Evolutionary conservation across 2,329 filamentous ascomycete species (phyloP), one percentile per base, ranked within the genome.

Genomic region (Penicillium janthinellum): DNA sequence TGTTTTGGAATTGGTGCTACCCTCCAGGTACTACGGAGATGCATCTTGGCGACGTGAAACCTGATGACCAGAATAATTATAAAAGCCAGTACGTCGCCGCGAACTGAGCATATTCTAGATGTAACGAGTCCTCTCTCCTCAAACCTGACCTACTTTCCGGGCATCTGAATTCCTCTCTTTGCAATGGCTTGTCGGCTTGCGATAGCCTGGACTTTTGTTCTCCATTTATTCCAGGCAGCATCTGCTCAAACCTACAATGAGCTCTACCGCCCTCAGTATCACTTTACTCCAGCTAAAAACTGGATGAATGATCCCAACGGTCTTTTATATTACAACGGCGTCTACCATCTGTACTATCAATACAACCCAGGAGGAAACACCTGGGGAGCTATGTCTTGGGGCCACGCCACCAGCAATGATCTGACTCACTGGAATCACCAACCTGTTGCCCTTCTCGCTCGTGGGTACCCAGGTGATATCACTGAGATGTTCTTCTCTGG

Each of bases 401-500:
- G 67, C 31, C 68, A 71, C 62, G 69, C 69, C 12, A 63, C 61
- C 5, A 68, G 66, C 45, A 57, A 14, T 2, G 69, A 71, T 54
- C 49, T 68, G 4, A 88, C 86, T 66, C 38, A 41, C 38, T 41
- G 38, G 38, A 17, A 41, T 41, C n/a, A 41, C 38, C 38, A 41
- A 6, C 38, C 83, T 5, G 85, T 89, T 63, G 86, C 86, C 11
- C 75, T 90, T 5, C 63, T 65, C 42, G 63, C 67, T 14, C 61
- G 63, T 2, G 65, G 65, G 17, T 84, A 77, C 48, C 81, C 82
- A 0, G 76, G 79, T 0, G 74, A 79, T 17, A 69, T 80, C 17
- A 74, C 71, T 0, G 73, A 77, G 11, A 79, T 73, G 54, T 80
- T 84, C 47, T 86, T 82, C 62, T 83, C 81, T 0, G 84, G 86